Base-by-base conservation (phyloP, 202 grass and related monocot species). In the Elaeis oleifera region DNA sequence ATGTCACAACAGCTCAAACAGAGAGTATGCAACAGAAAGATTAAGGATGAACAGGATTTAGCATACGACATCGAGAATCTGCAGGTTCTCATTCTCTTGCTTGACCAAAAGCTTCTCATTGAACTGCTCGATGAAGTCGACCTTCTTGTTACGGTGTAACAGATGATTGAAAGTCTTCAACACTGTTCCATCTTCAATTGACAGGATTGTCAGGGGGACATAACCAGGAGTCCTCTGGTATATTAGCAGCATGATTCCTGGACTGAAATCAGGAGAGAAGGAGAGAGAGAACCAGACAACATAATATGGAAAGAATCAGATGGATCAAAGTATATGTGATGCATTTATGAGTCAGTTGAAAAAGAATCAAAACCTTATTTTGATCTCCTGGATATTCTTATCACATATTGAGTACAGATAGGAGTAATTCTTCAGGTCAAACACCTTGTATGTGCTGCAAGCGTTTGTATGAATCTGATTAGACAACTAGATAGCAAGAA, bases 371-470 rank as follows among this genome's bases (percentile, higher is more conserved):
- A 81, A 89, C 86, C 86, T 89, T 84, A 89, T 89, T 61, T 89
- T 89, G 56, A 89, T 85, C 68, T 89, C 86, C 74, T 81, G 78
- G 48, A 85, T 89, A 56, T 85, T 78, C 68, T 89, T 81, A 49
- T 89, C 78, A 3, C 71, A 79, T 69, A 85, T 89, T 49, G 86
- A 89, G 71, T 89, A 89, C 59, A 89, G 55, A 61, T 84, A 85
- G 53, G 81, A 85, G 73, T 89, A 89, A 48, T 85, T 89, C 63
- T 89, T 89, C 56, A 89, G 74, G 78, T 89, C 86, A 89, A 89
- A 89, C 51, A 89, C 86, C 63, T 89, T 89, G 63, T 89, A 89
- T 49, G 78, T 85, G n/a, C 86, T 84, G 81, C 50, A 76, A 73
- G 36, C 14, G 23, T 84, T 72, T 79, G 56, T 53, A 24, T 19